Conservation (phyloP, 2,329 filamentous ascomycete genomes). For the Cladophialophora chaetospira region DNA sequence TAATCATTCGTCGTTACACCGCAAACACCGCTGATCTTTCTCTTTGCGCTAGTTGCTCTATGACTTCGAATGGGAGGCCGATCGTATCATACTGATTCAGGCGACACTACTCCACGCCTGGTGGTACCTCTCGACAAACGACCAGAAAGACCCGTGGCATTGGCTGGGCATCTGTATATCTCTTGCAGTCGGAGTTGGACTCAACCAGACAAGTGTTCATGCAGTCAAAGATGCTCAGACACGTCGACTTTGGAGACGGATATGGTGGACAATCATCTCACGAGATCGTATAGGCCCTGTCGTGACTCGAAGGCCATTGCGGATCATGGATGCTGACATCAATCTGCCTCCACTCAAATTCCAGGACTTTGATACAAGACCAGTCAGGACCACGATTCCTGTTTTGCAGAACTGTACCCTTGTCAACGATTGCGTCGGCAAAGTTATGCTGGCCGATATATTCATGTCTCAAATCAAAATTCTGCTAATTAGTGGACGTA, state of each 20-base stretch:
- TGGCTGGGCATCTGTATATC: slow-evolving; percentile 93
- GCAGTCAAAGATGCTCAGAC: neutral
- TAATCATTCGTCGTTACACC: slow-evolving; percentile 76
- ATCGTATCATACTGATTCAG: slow-evolving; percentile 84
- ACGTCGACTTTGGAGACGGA: slow-evolving; percentile 10
- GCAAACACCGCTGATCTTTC: neutral
- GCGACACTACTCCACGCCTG: slow-evolving; percentile 88
- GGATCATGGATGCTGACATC: slow-evolving; percentile 6
- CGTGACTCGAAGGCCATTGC: slow-evolving; percentile 7
- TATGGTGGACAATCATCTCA: slow-evolving; percentile 12
- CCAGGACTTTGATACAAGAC: slow-evolving; percentile 13
- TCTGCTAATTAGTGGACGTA: slow-evolving; percentile 5
- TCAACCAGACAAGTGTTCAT: slow-evolving; percentile 3
- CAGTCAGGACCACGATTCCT: neutral
- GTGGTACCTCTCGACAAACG: slow-evolving; percentile 94
- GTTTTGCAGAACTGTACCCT: neutral
- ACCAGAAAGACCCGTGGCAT: slow-evolving; percentile 97
- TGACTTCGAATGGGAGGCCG: slow-evolving; percentile 90
- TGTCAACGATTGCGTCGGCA: slow-evolving; percentile 4
- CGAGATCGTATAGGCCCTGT: slow-evolving; percentile 7
- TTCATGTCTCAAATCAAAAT: slow-evolving; percentile 12
- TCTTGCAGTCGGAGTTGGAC: slow-evolving; percentile 83
- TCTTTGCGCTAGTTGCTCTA: slow-evolving; percentile 62
- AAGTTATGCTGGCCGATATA: slow-evolving; percentile 17
- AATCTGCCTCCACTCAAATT: neutral